phyloP scores from a whole-genome alignment of 148 eudicot species.

The Persicaria maculosa region DNA sequence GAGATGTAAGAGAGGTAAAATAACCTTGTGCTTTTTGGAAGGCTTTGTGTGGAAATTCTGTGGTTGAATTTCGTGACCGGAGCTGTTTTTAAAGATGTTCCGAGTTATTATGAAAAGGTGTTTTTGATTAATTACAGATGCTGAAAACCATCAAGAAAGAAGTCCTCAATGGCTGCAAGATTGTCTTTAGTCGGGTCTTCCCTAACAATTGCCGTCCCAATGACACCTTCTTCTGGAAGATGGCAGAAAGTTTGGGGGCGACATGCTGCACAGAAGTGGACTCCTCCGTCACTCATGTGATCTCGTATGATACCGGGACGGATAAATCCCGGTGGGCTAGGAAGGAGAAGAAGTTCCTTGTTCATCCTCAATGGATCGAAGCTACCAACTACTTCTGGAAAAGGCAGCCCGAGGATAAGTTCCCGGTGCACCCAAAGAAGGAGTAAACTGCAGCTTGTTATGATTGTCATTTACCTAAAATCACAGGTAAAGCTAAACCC shows the following conservation, averaged over 20 bases:
- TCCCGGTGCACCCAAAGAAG: not conserved
- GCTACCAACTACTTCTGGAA: slow-evolving; percentile 59
- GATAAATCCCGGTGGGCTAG: slow-evolving; percentile 77
- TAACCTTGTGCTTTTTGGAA: not conserved
- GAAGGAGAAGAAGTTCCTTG: slow-evolving; percentile 52
- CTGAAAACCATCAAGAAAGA: slow-evolving; percentile 49
- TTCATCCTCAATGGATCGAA: slow-evolving; percentile 67
- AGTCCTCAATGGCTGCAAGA: slow-evolving; percentile 46
- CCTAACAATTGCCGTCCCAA: slow-evolving; percentile 38
- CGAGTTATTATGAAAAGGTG: not conserved
- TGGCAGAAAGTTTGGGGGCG: slow-evolving; percentile 78
- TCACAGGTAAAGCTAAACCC: not conserved
- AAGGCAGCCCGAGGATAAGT: slow-evolving; percentile 39
- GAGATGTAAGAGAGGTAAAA: slow-evolving; percentile 67
- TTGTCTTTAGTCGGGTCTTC: slow-evolving; percentile 63
- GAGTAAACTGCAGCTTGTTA: not conserved
- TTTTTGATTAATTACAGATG: slow-evolving; percentile 30
- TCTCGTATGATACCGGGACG: slow-evolving; percentile 53
- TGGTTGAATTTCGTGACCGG: no score
- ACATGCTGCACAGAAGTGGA: slow-evolving; percentile 44
- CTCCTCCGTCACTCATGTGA: slow-evolving; percentile 55
- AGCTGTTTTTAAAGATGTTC: no score
- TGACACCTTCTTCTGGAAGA: slow-evolving; percentile 52
- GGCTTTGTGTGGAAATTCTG: no score
- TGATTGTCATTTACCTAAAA: not conserved